These are phyloP conservation scores for Hansenula anomala DNA, from an alignment of 1,139 yeast species.

Conservation along the genomic window DNA sequence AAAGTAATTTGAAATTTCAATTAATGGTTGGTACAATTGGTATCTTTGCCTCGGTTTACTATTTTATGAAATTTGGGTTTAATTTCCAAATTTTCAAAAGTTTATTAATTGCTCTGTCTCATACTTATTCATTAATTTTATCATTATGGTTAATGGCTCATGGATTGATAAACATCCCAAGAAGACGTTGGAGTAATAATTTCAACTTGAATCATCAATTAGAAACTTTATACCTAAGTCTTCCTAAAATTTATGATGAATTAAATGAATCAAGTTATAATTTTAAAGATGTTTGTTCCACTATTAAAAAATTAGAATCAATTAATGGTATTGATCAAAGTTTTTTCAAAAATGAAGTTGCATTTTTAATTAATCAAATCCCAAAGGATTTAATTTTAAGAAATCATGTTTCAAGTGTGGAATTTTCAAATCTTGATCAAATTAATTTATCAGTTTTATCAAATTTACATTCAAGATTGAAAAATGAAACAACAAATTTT, in stretches of 20 bases:
- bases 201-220: conserved; percentile 31
- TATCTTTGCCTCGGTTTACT: conserved; percentile 51
- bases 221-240: conserved; percentile 44
- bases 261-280: conserved; percentile 61
- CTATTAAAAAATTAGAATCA: conserved; percentile 43
- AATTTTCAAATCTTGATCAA: conserved; percentile 18
- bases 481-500: conserved; percentile 19
- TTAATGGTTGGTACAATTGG: conserved; percentile 50
- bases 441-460: conserved; percentile 14
- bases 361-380: conserved; percentile 24
- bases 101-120: conserved; percentile 70
- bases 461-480: conserved; percentile 19
- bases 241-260: conserved; percentile 56
- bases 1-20: conserved; percentile 57
- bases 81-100: conserved; percentile 54
- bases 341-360: conserved; percentile 32
- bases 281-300: conserved; percentile 60
- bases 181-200: conserved; percentile 47
- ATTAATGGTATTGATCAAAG: conserved; percentile 22
- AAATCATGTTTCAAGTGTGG: conserved; percentile 20
- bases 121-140: conserved; percentile 69
- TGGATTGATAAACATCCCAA: conserved; percentile 67
- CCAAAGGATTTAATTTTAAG: conserved; percentile 17
- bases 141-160: conserved; percentile 87
- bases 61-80: conserved; percentile 58